Evolutionary conservation across 345 rosid species (phyloP).

Genomic region (Dipteronia sinensis): DNA sequence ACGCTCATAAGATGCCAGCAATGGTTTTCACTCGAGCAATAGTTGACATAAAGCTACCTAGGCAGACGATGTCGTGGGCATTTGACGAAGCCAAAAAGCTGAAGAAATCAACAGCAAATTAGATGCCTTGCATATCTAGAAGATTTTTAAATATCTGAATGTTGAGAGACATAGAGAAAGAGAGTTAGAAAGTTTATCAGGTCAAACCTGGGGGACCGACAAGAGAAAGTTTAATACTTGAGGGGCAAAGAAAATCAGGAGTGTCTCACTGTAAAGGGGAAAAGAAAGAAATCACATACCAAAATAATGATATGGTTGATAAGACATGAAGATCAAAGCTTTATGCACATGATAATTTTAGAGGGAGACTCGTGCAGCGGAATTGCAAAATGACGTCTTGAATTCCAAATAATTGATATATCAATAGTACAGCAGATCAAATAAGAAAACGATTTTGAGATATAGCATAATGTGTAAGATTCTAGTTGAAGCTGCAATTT

Average conservation of each 20-base stretch:
- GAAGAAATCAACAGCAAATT: conserved; percentile 31
- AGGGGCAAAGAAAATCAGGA: conserved; percentile 87
- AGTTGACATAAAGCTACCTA: conserved; percentile 43
- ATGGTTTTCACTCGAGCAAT: conserved; percentile 8
- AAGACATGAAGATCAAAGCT: conserved; percentile 2
- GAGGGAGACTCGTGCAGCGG: neutral
- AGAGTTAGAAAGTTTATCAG: conserved; percentile 12
- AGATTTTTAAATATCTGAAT: neutral
- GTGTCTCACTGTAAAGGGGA: conserved; percentile 73
- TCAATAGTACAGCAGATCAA: neutral
- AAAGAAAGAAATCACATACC: conserved; percentile 20
- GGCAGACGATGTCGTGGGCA: conserved; percentile 99
- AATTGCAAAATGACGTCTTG: neutral
- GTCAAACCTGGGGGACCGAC: conserved; percentile 90
- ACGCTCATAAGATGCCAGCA: neutral
- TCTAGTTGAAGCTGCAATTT: neutral
- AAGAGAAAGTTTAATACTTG: conserved; percentile 90
- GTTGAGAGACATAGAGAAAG: conserved; percentile 16
- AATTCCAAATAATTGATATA: neutral
- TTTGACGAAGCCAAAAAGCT: conserved; percentile 81
- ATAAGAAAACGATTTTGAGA: neutral
- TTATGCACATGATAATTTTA: neutral
- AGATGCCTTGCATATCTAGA: conserved; percentile 21
- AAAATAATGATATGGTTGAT: conserved; percentile 15
- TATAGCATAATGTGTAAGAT: neutral